These are phyloP conservation scores for Pecoramyces ruminantium DNA, from an alignment of 192 early-diverging fungal genomes.

Conservation along the genomic window DNA sequence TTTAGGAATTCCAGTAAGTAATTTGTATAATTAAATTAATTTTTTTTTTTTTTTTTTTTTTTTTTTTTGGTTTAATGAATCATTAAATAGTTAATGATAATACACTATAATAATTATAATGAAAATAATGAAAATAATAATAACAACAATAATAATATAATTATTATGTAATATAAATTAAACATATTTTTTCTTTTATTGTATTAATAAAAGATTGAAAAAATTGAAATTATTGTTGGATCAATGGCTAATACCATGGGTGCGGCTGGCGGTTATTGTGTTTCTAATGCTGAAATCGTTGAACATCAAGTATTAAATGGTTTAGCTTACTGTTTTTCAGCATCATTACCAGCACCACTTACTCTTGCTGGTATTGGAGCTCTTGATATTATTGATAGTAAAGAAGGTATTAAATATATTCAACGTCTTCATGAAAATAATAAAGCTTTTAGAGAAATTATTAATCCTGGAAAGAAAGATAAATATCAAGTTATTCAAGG, in stretches of 20 bases:
- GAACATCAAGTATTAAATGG: constrained; percentile 70
- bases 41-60: constrained; percentile 4
- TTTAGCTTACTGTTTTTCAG: constrained; percentile 79
- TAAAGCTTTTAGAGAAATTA: constrained; percentile 30
- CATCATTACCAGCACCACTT: constrained; percentile 83
- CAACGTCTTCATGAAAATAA: constrained; percentile 44
- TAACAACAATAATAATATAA: no score
- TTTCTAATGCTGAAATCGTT: constrained; percentile 63
- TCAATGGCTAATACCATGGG: constrained; percentile 63
- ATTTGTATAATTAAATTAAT: no score
- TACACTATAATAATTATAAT: no score
- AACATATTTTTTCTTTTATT: no score
- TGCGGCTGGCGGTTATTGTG: constrained; percentile 83
- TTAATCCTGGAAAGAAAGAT: constrained; percentile 27
- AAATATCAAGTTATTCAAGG: neutral
- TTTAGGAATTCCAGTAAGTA: constrained; percentile 41
- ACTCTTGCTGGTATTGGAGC: constrained; percentile 76
- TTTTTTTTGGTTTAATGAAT: no score
- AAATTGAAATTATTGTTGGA: constrained; percentile 80
- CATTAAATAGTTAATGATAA: no score
- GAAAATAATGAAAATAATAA: no score
- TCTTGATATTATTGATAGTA: constrained; percentile 32
- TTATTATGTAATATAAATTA: no score
- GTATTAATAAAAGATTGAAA: constrained; percentile 18
- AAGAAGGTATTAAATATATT: constrained; percentile 22